Conservation (phyloP, 352 stramenopile genomes). For the Phytopythium oedochilum region DNA sequence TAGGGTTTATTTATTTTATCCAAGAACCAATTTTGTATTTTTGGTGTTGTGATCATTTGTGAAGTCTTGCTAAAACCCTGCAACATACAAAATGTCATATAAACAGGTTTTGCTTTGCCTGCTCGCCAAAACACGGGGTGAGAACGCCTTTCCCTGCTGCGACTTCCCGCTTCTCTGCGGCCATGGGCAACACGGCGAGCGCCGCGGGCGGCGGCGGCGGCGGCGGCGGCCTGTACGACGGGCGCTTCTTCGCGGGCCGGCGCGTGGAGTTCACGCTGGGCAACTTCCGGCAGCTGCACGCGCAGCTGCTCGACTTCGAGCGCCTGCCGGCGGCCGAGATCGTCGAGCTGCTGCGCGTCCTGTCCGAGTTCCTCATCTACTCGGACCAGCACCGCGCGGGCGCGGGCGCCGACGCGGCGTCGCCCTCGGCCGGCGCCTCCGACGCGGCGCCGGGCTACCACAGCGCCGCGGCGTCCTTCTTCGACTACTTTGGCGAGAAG, state of each 20-base stretch:
- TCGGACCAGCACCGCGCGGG: constrained; percentile 69
- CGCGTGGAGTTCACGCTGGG: constrained; percentile 54
- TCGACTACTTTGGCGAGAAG: constrained; percentile 97
- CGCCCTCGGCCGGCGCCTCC: not conserved
- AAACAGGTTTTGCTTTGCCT: too few species aligned
- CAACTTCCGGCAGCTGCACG: constrained; percentile 75
- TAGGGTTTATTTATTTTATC: too few species aligned
- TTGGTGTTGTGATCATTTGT: too few species aligned
- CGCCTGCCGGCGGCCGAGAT: constrained; percentile 66
- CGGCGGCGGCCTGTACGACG: not conserved
- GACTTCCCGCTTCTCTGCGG: not conserved
- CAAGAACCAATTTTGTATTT: too few species aligned
- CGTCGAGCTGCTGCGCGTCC: constrained; percentile 75
- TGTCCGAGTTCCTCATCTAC: constrained; percentile 87
- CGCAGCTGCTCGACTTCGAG: constrained; percentile 50
- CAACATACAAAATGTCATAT: too few species aligned
- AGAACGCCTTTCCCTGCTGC: not conserved
- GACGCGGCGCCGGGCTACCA: constrained; percentile 9
- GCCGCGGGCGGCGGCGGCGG: not conserved
- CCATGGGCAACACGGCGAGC: constrained; percentile 7
- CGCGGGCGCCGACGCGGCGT: not conserved
- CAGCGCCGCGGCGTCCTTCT: constrained; percentile 69
- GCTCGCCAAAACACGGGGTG: too few species aligned
- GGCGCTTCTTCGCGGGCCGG: constrained; percentile 17
- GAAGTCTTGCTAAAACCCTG: too few species aligned